Conservation (phyloP, 2,329 filamentous ascomycete species). For the Daldinia sp. region DNA sequence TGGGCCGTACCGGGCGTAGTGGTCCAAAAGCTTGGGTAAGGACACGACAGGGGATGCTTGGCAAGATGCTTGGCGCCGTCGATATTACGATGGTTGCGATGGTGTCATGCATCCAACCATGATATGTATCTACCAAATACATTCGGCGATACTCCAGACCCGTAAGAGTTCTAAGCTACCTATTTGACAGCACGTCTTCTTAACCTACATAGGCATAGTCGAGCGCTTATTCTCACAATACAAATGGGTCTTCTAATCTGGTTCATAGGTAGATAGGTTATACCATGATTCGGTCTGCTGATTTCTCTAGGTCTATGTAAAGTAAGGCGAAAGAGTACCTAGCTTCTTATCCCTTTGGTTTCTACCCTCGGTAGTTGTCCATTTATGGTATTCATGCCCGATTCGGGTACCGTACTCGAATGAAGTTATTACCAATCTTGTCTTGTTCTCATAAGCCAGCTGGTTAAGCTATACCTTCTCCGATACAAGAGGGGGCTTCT, state of each 20-base stretch:
- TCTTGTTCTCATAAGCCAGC: not conserved
- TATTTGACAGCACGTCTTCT: too few species aligned
- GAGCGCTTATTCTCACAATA: not conserved
- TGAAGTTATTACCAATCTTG: not conserved
- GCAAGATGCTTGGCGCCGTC: not conserved
- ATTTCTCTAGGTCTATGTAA: not conserved
- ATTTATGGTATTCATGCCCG: not conserved
- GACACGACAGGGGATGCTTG: constrained; percentile 38
- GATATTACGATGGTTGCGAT: not conserved
- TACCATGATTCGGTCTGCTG: not conserved
- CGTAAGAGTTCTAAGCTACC: too few species aligned
- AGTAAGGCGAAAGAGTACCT: not conserved
- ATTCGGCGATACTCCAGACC: not conserved
- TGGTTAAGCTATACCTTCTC: not conserved
- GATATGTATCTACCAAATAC: not conserved
- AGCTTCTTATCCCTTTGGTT: not conserved
- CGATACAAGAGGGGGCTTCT: not conserved
- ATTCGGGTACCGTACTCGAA: not conserved
- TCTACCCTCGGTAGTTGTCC: not conserved
- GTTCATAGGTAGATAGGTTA: not conserved
- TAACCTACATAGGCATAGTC: not conserved
- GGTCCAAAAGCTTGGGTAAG: constrained; percentile 40
- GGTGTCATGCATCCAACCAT: not conserved
- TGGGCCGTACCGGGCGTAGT: not conserved
- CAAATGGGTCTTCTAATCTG: not conserved